phyloP scores from a whole-genome alignment of 805 yeast genomes.

The Kurtzmaniella cleridarum region DNA sequence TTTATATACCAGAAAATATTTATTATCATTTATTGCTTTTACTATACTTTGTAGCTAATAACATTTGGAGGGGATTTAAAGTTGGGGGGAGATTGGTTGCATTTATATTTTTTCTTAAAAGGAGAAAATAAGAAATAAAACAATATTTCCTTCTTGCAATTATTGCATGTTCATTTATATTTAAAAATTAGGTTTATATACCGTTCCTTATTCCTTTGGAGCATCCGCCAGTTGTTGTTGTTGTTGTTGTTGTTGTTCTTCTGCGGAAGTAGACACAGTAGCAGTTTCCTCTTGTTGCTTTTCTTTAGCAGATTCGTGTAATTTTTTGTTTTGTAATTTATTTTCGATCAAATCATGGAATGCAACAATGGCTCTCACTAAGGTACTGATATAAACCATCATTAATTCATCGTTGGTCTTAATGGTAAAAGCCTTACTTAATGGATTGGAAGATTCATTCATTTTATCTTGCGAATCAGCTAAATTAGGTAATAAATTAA shows the following conservation, averaged over 20 bases:
- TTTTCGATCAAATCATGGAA: constrained; percentile 96
- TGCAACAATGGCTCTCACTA: constrained; percentile 91
- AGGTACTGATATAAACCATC: constrained; percentile 83
- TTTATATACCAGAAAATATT: no score
- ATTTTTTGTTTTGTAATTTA: constrained; percentile 74
- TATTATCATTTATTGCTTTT: no score
- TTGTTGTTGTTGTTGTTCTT: no score
- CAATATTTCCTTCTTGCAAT: no score
- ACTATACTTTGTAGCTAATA: no score
- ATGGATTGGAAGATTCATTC: constrained; percentile 31
- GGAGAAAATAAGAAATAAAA: no score
- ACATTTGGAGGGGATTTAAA: no score
- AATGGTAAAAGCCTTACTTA: constrained; percentile 77
- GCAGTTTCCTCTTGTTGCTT: constrained; percentile 18
- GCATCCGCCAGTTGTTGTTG: neutral
- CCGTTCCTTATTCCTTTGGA: constrained; percentile 4
- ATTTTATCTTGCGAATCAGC: constrained; percentile 17
- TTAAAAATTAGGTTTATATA: no score
- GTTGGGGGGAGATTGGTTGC: no score
- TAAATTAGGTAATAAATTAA: constrained; percentile 86
- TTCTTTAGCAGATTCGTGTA: constrained; percentile 23
- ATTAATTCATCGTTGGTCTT: constrained; percentile 95
- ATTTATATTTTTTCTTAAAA: no score
- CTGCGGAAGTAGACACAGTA: constrained; percentile 8
- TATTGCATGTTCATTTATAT: no score